Conservation (phyloP, 176 grass and related monocot genomes). For the Puccinellia tenuiflora region DNA sequence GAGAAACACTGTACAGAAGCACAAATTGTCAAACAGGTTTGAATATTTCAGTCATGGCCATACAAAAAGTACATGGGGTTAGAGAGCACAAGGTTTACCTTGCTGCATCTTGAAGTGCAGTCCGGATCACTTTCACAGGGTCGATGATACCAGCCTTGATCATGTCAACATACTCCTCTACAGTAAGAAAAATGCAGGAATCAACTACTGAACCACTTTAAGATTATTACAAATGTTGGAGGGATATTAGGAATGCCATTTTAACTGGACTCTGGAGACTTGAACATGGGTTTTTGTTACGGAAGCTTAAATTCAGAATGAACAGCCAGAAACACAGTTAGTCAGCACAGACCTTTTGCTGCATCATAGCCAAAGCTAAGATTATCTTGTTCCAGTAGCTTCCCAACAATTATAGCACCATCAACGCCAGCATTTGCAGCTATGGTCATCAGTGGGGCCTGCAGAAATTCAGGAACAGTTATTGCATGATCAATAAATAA, state of each 20-base stretch:
- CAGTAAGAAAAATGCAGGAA: constrained; percentile 21
- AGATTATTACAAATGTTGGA: neutral
- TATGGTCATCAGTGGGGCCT: constrained; percentile 76
- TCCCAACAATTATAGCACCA: constrained; percentile 70
- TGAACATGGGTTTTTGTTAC: neutral
- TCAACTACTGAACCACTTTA: neutral
- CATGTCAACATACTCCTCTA: constrained; percentile 92
- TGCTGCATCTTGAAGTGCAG: constrained; percentile 76
- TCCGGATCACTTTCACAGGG: constrained; percentile 85
- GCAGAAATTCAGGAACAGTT: constrained; percentile 23
- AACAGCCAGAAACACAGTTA: neutral
- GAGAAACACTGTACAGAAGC: constrained; percentile 56
- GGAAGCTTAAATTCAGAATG: constrained; percentile 5
- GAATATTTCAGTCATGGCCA: neutral
- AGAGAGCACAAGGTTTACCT: constrained; percentile 38
- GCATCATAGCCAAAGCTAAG: constrained; percentile 80
- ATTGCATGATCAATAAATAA: neutral
- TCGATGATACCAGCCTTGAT: constrained; percentile 88
- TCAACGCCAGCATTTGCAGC: constrained; percentile 74
- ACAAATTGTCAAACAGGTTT: neutral
- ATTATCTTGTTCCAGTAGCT: constrained; percentile 88
- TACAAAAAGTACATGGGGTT: neutral
- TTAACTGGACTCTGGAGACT: neutral
- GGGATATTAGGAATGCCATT: neutral
- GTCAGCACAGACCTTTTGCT: constrained; percentile 62